These are phyloP conservation scores for Beverwykella pulmonaria DNA, from an alignment of 495 filamentous ascomycete genomes.

Conservation along the genomic window DNA sequence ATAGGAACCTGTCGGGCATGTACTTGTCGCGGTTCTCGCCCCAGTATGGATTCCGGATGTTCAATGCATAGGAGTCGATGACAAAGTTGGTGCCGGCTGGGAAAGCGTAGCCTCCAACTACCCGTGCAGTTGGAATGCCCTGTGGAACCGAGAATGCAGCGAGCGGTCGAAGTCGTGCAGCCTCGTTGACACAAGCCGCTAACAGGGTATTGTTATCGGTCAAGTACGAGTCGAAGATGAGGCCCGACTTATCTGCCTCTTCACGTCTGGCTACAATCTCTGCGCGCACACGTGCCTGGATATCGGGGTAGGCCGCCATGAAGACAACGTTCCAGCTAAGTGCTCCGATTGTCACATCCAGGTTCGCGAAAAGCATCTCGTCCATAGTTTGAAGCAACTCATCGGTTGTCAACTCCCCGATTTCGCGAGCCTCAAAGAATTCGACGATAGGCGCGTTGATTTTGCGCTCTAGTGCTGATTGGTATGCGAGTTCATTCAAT, in stretches of 20 bases:
- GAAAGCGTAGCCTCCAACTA: constrained; percentile 1
- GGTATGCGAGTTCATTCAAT: constrained; percentile 2
- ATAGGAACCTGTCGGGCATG: constrained; percentile 25
- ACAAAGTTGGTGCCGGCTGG: constrained; percentile 40
- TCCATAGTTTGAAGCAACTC: constrained; percentile 49
- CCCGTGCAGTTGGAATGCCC: constrained; percentile 36
- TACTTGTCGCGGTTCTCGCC: constrained; percentile 37
- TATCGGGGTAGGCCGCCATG: constrained; percentile 43
- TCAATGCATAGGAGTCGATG: constrained; percentile 49
- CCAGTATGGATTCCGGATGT: constrained; percentile 47
- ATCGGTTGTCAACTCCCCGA: constrained; percentile 28
- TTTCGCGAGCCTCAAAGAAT: constrained; percentile 36
- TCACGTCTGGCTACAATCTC: neutral
- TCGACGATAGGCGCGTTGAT: neutral
- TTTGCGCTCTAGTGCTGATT: too few species aligned
- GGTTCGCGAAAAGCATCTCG: constrained; percentile 52
- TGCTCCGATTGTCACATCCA: constrained; percentile 50
- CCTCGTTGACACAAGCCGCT: constrained; percentile 44
- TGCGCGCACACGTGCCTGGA: constrained; percentile 7
- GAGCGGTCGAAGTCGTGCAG: constrained; percentile 45
- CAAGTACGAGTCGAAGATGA: neutral
- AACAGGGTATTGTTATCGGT: constrained; percentile 33
- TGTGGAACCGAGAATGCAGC: constrained; percentile 49
- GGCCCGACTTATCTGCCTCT: neutral
- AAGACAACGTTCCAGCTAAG: constrained; percentile 49